Percentiles rank a stretch among this genome's conserved stretches.
phyloP scores from a whole-genome alignment of 768 basidiomycete genomes.

The Tremella yokohamensis region DNA sequence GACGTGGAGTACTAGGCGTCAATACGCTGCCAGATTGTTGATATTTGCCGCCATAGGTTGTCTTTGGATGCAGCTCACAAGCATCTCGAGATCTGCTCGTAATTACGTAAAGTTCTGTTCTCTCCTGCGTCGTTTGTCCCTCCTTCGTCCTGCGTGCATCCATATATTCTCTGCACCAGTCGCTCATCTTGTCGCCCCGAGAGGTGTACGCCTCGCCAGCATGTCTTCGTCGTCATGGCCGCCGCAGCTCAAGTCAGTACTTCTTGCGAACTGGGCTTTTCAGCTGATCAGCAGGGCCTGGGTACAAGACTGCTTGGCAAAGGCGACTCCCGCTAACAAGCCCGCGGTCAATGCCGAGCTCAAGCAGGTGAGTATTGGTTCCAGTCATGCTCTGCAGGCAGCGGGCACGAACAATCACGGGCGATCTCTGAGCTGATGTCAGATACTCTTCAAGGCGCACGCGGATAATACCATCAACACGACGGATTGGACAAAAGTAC shows the following conservation, averaged over 20 bases:
- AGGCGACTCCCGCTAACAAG: slow-evolving; percentile 84
- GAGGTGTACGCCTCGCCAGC: not conserved
- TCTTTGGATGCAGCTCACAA: too few relatives aligned
- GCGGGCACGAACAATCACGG: not conserved
- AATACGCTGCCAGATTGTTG: not conserved
- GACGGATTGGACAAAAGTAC: slow-evolving; percentile 87
- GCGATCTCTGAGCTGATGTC: not conserved
- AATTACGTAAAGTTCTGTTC: too few relatives aligned
- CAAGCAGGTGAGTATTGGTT: slow-evolving; percentile 58
- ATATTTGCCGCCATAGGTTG: not conserved
- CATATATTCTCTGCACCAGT: too few relatives aligned
- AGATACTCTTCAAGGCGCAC: slow-evolving; percentile 90
- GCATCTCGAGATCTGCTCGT: not conserved
- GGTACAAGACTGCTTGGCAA: slow-evolving; percentile 88
- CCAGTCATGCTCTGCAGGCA: not conserved
- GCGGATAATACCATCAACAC: slow-evolving; percentile 77
- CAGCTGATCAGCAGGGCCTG: slow-evolving; percentile 64
- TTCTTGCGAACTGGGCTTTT: not conserved
- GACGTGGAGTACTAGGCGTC: slow-evolving; percentile 40
- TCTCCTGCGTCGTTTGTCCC: too few relatives aligned
- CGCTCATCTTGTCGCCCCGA: too few relatives aligned
- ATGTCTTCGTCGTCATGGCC: slow-evolving; percentile 30
- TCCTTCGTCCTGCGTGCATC: too few relatives aligned
- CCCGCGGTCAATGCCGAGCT: slow-evolving; percentile 86
- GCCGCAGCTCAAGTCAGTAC: slow-evolving; percentile 19